Evolutionary conservation across 2,329 filamentous ascomycete genomes (phyloP).

Genomic region (Arthrobotrys sphaeroides): DNA sequence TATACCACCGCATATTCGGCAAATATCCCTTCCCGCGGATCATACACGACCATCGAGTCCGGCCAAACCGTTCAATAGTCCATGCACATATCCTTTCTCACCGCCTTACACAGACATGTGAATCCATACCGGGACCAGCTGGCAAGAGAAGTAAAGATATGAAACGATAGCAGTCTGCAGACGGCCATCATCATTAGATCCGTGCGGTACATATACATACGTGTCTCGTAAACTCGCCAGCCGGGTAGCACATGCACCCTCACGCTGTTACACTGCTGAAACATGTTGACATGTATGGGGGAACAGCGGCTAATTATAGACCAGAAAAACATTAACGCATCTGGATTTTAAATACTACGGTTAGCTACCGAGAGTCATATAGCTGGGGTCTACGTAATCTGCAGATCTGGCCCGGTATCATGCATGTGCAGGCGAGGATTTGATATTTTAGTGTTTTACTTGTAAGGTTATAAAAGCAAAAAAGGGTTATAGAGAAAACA

Average conservation of each 20-base stretch:
- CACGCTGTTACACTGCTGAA: neutral
- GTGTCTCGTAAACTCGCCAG: neutral
- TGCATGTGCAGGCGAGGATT: neutral
- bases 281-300: too few relatives aligned
- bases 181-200: neutral
- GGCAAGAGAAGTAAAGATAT: neutral
- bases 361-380: neutral
- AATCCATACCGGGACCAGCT: neutral
- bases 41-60: too few relatives aligned
- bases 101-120: neutral
- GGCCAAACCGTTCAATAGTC: too few relatives aligned
- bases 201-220: neutral
- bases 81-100: neutral
- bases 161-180: neutral
- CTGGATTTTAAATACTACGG: too few relatives aligned
- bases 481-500: neutral
- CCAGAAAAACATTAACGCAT: too few relatives aligned
- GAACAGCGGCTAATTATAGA: constrained; percentile 15
- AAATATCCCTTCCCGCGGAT: neutral
- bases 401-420: too few relatives aligned
- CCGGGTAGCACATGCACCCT: neutral
- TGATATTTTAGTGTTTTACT: neutral
- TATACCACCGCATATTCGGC: constrained; percentile 18
- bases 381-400: neutral
- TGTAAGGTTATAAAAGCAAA: too few relatives aligned